Base-by-base conservation (phyloP, 441 rosid genomes). In the Eutrema salsugineum region DNA sequence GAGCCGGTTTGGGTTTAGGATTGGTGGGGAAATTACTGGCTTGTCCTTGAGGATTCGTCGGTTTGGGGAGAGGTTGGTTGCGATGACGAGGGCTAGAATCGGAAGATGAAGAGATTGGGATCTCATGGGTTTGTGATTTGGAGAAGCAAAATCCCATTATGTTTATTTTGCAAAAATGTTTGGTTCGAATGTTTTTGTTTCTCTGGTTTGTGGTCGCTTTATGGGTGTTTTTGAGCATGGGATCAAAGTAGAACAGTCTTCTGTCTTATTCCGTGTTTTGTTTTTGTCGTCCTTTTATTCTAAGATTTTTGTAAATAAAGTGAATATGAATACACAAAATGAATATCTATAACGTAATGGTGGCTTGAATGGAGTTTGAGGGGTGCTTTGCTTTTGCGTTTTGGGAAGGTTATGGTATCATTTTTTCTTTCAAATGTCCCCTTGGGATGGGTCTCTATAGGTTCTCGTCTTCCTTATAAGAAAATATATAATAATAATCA, bases 101-200 rank as follows among this genome's bases (percentile, higher is more conserved):
- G 5, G 86, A 70, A 44, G 89, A 82, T 19, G 82, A 79, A 53
- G 84, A 80, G 79, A 89, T 87, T 39, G 89, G 93, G 69, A 88
- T 78, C 38, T 90, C 85, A 3, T 65, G 82, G 6, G 83, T 79
- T 20, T 35, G 63, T 5, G 79, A 64, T 67, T 65, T 83, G 60
- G 85, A 63, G 79, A 73, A 83, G 77, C 94, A 91, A 40, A 43
- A 65, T 10, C 96, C 91, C 97, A 89, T 91, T 27, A 65, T 71
- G 35, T 48, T 50, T 1, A 17, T 70, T 20, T 38, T 64, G 35
- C 66, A 33, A 3, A 58, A 73, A 58, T 48, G 27, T 49, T 50
- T 65, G 30, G 63, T 27, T 54, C 57, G 36, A 36, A 4, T 24
- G 66, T 44, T 76, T 63, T 63, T 64, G 70, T 75, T 68, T 61